Conservation (phyloP, 2,329 filamentous ascomycete species). For the Ophiostoma piceae region DNA sequence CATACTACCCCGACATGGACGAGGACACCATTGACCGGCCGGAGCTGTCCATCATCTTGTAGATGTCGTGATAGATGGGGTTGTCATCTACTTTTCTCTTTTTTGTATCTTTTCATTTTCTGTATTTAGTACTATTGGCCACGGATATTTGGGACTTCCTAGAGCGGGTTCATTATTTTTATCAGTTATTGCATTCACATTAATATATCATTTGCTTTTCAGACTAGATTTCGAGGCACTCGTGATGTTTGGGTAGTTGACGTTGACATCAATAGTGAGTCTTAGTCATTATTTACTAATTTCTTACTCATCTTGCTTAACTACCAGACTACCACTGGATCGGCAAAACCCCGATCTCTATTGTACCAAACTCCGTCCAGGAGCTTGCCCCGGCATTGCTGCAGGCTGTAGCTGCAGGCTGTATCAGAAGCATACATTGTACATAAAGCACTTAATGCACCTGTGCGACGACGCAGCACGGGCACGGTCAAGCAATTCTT, state of each 20-base stretch:
- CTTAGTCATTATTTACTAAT: background rate
- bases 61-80: conserved; percentile 26
- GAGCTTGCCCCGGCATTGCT: background rate
- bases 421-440: background rate
- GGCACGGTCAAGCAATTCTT: background rate
- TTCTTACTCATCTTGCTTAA: background rate
- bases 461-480: background rate
- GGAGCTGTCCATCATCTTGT: conserved; percentile 80
- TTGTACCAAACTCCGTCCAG: background rate
- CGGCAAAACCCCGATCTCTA: background rate
- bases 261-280: background rate
- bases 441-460: conserved; percentile 9
- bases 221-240: background rate
- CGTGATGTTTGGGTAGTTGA: background rate
- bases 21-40: conserved; percentile 73
- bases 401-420: background rate
- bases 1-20: conserved; percentile 84
- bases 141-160: conserved; percentile 10
- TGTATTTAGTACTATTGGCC: conserved; percentile 8
- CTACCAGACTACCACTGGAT: background rate
- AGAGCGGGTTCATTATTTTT: conserved; percentile 18
- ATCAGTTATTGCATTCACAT: background rate
- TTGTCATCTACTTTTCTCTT: background rate
- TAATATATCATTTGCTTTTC: background rate
- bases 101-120: background rate